phyloP scores from a whole-genome alignment of 176 grass and related monocot species.

The Rhynchospora pubera region DNA sequence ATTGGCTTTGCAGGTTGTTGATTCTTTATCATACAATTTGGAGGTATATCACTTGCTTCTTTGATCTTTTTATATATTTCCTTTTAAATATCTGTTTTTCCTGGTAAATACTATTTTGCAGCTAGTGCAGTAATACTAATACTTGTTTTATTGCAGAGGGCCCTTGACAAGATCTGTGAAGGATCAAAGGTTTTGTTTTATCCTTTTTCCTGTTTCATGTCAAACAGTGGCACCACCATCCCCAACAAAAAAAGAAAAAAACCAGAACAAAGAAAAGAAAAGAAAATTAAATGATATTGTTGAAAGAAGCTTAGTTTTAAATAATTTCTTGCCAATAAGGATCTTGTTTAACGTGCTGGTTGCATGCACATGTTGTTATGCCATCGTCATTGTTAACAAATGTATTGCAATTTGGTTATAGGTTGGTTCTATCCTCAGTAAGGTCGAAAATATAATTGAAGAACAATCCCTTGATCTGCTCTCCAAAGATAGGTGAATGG shows the following conservation, averaged over 20 bases:
- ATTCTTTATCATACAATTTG: slow-evolving; percentile 6
- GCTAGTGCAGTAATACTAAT: background rate
- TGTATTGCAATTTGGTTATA: background rate
- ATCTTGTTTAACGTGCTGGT: background rate
- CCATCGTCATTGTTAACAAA: background rate
- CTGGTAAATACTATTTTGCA: background rate
- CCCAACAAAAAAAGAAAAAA: background rate
- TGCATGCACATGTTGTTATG: background rate
- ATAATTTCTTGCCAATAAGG: background rate
- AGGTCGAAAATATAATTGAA: slow-evolving; percentile 14
- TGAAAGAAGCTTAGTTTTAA: background rate
- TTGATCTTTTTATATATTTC: background rate
- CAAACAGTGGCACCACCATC: background rate
- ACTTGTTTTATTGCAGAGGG: slow-evolving; percentile 6
- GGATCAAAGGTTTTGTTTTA: background rate
- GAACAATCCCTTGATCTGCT: slow-evolving; percentile 19
- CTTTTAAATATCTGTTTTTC: background rate
- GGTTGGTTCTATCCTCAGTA: background rate
- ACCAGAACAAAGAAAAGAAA: background rate
- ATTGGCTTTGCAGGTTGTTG: slow-evolving; percentile 12
- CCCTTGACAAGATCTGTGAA: background rate
- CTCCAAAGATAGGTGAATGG: slow-evolving; percentile 10
- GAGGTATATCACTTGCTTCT: background rate
- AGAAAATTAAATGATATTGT: too few species aligned
- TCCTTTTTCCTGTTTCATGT: background rate